phyloP scores from a whole-genome alignment of 108 stramenopile species.

The Fragilaria crotonensis region DNA sequence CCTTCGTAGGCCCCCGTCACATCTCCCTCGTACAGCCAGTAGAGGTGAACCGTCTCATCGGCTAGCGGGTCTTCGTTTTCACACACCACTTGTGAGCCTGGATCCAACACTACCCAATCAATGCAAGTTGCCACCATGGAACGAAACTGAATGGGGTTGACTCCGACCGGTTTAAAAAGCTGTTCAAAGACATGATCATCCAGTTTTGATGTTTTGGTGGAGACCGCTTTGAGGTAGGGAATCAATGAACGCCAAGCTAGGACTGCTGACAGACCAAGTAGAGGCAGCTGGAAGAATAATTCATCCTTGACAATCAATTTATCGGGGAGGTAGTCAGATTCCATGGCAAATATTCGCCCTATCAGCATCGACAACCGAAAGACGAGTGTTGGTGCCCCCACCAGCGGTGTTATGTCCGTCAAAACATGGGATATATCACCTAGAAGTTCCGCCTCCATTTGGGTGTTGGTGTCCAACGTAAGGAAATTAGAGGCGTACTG shows the following conservation, averaged over 20 bases:
- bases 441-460: constrained; percentile 6
- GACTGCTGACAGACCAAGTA: constrained; percentile 4
- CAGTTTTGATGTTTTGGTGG: constrained; percentile 1
- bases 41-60: constrained; percentile 8
- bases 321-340: constrained; percentile 16
- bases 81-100: constrained; percentile 9
- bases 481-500: no score
- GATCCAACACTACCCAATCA: constrained; percentile 11
- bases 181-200: constrained; percentile 7
- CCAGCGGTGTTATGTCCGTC: constrained; percentile 2
- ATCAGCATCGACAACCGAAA: constrained; percentile 6
- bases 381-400: constrained; percentile 1
- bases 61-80: constrained; percentile 11
- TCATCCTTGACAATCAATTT: constrained; percentile 9
- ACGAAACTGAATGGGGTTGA: constrained; percentile 11
- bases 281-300: constrained; percentile 5
- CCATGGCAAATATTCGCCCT: constrained; percentile 2
- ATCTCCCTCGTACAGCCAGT: constrained; percentile 14
- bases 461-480: no score
- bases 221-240: neutral
- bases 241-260: neutral
- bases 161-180: constrained; percentile 14
- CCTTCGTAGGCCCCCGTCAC: constrained; percentile 10
- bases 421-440: constrained; percentile 10
- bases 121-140: constrained; percentile 14